Base-by-base conservation (phyloP, 2,329 filamentous ascomycete species). In the Xylaria sp. region DNA sequence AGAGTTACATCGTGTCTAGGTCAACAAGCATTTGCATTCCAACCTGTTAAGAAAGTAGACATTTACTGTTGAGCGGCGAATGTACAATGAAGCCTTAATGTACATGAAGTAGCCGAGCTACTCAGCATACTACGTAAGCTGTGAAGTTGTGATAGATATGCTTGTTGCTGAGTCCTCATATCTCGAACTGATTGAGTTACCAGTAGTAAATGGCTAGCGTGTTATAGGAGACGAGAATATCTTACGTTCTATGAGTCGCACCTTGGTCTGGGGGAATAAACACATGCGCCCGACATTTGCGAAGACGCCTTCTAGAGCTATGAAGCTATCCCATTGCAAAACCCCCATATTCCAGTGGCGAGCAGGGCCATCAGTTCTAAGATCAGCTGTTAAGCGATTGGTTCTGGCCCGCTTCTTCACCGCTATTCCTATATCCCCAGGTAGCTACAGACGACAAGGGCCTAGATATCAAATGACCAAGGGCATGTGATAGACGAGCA, bases 401-500 rank as follows among this genome's bases (percentile, higher is more conserved):
- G 51, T 50, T 37, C 34, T 41, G 52, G 25, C 5, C 10, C 34
- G 41, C 18, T 37, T 60, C 48, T 56, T 69, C 67, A 66, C 67
- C 63, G 63, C 63, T 37, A 60, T 28, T 25, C 41, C n/a, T 41
- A 20, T 52, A 44, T 44, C 7, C 34, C 34, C 7, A 37, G 34
- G 7, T 37, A n/a, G 25, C 3, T 18, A 48, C 25, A 13, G 37
- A 23, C 46, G 57, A 51, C 51, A 58, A 39, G 57, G 37, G 8
- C 37, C 58, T 48, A 20, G 32, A 58, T 50, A 60, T 56, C 67
- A 66, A 46, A 55, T 66, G 63, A 69, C 44, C 54, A 55, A 55
- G 20, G 48, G 55, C 37, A 41, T 37, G 52, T 25, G 37, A 61
- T 28, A 44, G 18, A n/a, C 44, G 57, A 23, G 23, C 46, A 66